Evolutionary conservation across 2,329 filamentous ascomycete genomes (phyloP), one percentile per base, ranked within the genome.

Genomic region (Xylaria sp.): DNA sequence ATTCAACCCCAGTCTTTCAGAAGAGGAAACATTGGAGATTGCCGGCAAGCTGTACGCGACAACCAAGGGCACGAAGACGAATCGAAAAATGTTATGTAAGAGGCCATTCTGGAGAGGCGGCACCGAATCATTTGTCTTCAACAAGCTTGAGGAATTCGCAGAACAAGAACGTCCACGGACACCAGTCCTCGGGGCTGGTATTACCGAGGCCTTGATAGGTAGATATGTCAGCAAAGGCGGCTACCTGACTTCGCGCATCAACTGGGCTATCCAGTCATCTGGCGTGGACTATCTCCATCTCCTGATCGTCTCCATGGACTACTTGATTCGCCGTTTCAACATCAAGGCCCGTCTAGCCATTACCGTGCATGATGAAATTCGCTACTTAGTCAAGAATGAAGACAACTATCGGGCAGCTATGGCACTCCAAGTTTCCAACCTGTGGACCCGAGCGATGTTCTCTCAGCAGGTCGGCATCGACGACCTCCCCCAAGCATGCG

Each of bases 361-460:
- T 57, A 97, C 93, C 0, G 94, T 99, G 0, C 94, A 99, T 70
- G 95, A 99, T 66, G 95, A 99, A 73, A 97, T 99, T 59, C 84
- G 94, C 16, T 99, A 99, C 66, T 80, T 99, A 0, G 92, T 96
- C 39, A 88, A 87, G 66, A 82, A 92, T 2, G 79, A 89, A 56
- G 92, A 99, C 73, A 90, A 88, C 66, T 99, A 97, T 67, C 85
- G 89, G 39, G 87, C 90, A 2, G 93, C 93, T 9, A 89, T 99
- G 86, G 94, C 95, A 1, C 78, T 99, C 11, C 94, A 99, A 71
- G 82, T 99, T 7, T 87, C 92, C 54, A 99, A 99, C 68, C 73
- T 99, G 18, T 99, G 94, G 94, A 99, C 95, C 0, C 83, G 94
- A 46, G 92, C 92, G 60, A 97, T 99, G 90, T 99, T 99, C 71